Percentiles rank a stretch among this genome's conserved stretches.
These are phyloP conservation scores for Triticum monococcum DNA, from an alignment of 176 grass and related monocot species.

Conservation along the genomic window DNA sequence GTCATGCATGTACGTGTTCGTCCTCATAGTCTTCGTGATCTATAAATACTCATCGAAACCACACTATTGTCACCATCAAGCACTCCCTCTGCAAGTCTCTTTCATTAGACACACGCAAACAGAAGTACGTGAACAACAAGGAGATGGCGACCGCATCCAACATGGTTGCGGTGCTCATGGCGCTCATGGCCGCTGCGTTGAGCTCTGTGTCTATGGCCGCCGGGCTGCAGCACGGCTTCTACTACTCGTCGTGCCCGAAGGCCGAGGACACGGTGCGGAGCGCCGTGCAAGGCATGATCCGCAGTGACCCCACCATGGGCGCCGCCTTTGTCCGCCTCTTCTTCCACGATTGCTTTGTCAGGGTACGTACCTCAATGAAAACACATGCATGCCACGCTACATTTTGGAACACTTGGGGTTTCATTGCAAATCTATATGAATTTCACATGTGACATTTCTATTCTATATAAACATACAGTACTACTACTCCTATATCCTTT, in stretches of 20 bases:
- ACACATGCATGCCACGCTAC: not conserved
- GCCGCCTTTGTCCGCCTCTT: slow-evolving; percentile 51
- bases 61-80: slow-evolving; percentile 14
- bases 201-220: not conserved
- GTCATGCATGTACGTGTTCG: not conserved
- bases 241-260: slow-evolving; percentile 25
- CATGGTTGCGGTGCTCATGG: not conserved
- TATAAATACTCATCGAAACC: slow-evolving; percentile 9
- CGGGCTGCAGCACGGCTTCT: slow-evolving; percentile 26
- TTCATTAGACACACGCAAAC: not conserved
- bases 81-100: not conserved
- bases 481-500: too few species aligned
- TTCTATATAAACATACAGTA: too few species aligned
- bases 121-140: not conserved
- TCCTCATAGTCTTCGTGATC: not conserved
- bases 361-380: slow-evolving; percentile 14
- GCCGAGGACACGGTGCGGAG: slow-evolving; percentile 42
- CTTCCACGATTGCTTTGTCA: slow-evolving; percentile 82
- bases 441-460: too few species aligned
- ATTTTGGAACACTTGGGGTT: not conserved
- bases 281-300: slow-evolving; percentile 11
- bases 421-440: not conserved
- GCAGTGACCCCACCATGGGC: slow-evolving; percentile 17
- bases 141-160: not conserved
- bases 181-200: not conserved